Conservation (phyloP, 495 filamentous ascomycete species). For the Bathelium albidoporum region DNA sequence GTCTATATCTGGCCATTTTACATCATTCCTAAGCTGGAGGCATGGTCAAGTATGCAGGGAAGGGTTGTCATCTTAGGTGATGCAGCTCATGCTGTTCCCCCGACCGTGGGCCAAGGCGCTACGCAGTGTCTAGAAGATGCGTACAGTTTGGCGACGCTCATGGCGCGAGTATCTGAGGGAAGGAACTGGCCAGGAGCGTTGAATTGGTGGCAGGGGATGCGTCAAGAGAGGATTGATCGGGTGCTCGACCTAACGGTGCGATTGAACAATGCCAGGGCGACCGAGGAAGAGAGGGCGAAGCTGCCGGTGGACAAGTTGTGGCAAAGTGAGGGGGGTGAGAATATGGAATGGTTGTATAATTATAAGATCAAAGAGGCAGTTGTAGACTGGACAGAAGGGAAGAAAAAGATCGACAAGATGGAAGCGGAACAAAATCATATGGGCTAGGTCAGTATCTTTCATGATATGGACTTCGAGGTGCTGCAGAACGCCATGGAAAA, state of each 20-base stretch:
- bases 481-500: too few relatives aligned
- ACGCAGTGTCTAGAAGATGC: constrained; percentile 28
- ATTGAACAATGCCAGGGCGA: not conserved
- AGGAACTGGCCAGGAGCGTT: not conserved
- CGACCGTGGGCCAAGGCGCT: constrained; percentile 28
- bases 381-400: not conserved
- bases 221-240: not conserved
- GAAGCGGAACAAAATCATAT: not conserved
- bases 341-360: not conserved
- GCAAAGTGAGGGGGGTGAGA: not conserved
- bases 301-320: not conserved
- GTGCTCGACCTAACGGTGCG: not conserved
- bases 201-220: constrained; percentile 2
- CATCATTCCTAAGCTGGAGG: not conserved
- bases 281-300: not conserved
- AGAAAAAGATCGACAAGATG: not conserved
- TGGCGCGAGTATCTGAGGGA: not conserved
- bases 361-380: not conserved
- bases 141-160: constrained; percentile 11
- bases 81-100: constrained; percentile 27
- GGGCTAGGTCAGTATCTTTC: too few relatives aligned
- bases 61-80: constrained; percentile 25
- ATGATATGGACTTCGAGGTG: too few relatives aligned
- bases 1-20: not conserved
- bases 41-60: not conserved